Conservation (phyloP, 2,329 filamentous ascomycete species). For the Colletotrichum lini region DNA sequence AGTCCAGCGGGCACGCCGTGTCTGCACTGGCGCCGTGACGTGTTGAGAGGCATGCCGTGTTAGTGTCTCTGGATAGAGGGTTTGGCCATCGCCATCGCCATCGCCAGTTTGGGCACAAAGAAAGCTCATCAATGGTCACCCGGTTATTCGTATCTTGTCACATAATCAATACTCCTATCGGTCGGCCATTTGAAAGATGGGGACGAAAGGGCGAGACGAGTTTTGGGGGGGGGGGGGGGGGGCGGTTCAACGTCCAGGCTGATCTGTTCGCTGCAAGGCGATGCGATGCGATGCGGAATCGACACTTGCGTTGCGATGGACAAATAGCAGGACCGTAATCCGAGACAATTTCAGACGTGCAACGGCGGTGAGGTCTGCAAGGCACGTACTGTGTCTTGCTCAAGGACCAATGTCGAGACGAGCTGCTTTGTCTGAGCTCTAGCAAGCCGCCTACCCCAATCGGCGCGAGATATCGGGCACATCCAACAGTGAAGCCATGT, state of each 20-base stretch:
- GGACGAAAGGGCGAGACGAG: too few species aligned
- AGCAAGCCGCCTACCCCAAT: not conserved
- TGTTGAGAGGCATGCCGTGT: constrained; percentile 20
- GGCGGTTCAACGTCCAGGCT: not conserved
- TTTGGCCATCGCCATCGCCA: not conserved
- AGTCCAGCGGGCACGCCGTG: constrained; percentile 12
- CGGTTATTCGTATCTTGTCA: not conserved
- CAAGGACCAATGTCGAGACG: not conserved
- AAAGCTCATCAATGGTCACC: not conserved
- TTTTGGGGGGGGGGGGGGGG: not conserved
- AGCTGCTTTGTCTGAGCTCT: not conserved
- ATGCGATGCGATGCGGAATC: constrained; percentile 8
- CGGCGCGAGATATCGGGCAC: not conserved
- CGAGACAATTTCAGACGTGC: constrained; percentile 29
- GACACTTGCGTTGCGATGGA: constrained; percentile 15
- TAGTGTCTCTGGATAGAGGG: constrained; percentile 9
- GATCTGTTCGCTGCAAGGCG: not conserved
- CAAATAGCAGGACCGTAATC: constrained; percentile 10
- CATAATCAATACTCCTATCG: not conserved
- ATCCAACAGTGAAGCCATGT: constrained; percentile 4
- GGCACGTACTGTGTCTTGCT: constrained; percentile 16
- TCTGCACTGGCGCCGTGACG: constrained; percentile 13
- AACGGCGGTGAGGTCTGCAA: constrained; percentile 35
- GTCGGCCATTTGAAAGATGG: not conserved
- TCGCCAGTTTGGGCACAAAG: not conserved